Conservation (phyloP, 805 yeast genomes). For the Candida berthetii region DNA sequence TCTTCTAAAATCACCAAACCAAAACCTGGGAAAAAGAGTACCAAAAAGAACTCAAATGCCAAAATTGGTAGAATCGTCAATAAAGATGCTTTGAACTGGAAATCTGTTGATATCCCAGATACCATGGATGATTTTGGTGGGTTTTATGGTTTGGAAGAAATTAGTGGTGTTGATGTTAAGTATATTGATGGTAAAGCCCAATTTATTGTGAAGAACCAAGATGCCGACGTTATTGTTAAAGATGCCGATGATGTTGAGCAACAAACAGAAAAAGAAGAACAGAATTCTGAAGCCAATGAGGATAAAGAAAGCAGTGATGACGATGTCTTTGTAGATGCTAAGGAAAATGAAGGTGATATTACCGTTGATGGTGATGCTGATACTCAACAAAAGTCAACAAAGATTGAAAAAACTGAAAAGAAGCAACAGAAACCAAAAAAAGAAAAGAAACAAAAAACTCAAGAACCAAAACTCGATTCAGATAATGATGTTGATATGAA, state of each 20-base stretch:
- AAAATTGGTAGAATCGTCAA: conserved; percentile 32
- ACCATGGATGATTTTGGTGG: conserved; percentile 85
- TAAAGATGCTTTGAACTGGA: conserved; percentile 64
- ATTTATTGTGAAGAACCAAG: conserved; percentile 39
- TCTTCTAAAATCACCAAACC: neutral
- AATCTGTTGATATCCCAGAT: conserved; percentile 74
- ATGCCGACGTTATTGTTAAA: conserved; percentile 14
- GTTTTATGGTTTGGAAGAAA: conserved; percentile 86
- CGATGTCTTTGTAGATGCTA: too few relatives aligned
- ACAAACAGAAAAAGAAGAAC: conserved; percentile 17
- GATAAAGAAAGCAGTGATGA: too few relatives aligned
- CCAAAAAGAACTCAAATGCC: conserved; percentile 1
- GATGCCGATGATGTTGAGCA: conserved; percentile 12
- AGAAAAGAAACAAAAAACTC: conserved; percentile 14
- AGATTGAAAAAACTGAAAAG: conserved; percentile 17
- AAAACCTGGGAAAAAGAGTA: too few relatives aligned
- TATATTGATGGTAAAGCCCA: conserved; percentile 62
- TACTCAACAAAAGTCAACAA: conserved; percentile 6
- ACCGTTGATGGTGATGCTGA: conserved; percentile 9
- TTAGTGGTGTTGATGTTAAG: conserved; percentile 87
- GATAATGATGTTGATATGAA: conserved; percentile 17
- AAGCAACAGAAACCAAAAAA: conserved; percentile 7
- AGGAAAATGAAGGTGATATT: conserved; percentile 15
- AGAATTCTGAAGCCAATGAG: conserved; percentile 8
- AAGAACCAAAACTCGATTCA: too few relatives aligned